A percentile compares a stretch with the other conserved stretches of the same genome.
phyloP scores from a whole-genome alignment of 2,329 filamentous ascomycete genomes.

The Ophiosphaerella narmari region DNA sequence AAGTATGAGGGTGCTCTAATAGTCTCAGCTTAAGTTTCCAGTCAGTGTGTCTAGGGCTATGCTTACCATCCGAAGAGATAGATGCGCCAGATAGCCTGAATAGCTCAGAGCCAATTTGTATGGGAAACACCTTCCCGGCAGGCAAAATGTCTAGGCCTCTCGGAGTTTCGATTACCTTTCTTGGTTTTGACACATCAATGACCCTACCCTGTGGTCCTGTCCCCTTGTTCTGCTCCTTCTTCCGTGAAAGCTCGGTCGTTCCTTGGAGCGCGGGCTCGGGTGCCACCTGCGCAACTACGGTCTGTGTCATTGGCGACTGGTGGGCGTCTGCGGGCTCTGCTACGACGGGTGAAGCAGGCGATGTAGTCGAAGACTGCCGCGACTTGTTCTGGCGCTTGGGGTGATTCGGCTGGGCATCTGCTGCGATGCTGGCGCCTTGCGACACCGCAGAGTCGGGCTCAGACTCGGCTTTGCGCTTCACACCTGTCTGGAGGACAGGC shows the following conservation, averaged over 20 bases:
- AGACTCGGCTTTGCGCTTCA: constrained; percentile 46
- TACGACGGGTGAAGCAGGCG: constrained; percentile 28
- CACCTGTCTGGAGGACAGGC: constrained; percentile 30
- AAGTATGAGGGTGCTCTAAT: constrained; percentile 90
- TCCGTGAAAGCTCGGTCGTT: constrained; percentile 22
- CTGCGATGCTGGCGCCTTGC: constrained; percentile 18
- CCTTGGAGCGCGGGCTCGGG: constrained; percentile 19
- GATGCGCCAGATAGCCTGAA: constrained; percentile 72
- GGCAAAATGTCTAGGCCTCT: constrained; percentile 58
- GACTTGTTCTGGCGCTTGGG: constrained; percentile 42
- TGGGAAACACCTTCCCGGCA: constrained; percentile 72
- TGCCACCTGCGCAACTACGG: constrained; percentile 15
- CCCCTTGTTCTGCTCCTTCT: constrained; percentile 36
- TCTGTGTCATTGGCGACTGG: constrained; percentile 24
- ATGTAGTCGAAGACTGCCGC: constrained; percentile 38
- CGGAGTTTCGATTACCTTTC: constrained; percentile 34
- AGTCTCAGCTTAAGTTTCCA: constrained; percentile 50
- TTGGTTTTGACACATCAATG: constrained; percentile 40
- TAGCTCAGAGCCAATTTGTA: constrained; percentile 71
- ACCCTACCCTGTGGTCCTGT: constrained; percentile 41
- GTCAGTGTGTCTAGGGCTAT: constrained; percentile 6
- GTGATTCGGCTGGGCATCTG: constrained; percentile 18
- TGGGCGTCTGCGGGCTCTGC: constrained; percentile 20
- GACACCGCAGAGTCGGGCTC: constrained; percentile 35
- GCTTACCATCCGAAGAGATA: constrained; percentile 72